phyloP scores from a whole-genome alignment of 2,329 filamentous ascomycete genomes.

The Cladosporium cucumerinum region DNA sequence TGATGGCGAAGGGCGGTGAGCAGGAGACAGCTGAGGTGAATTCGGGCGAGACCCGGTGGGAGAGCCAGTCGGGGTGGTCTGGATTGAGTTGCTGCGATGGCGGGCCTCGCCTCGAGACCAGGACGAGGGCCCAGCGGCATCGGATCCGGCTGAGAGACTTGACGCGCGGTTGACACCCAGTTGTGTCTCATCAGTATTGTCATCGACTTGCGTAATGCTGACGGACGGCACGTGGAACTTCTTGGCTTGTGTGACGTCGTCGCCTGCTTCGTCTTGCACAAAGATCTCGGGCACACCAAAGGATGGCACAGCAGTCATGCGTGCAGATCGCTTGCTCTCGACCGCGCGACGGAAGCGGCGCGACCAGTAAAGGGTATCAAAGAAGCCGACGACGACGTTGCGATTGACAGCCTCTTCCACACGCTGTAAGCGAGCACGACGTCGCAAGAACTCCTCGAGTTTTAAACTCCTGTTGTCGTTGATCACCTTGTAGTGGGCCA shows the following conservation, averaged over 20 bases:
- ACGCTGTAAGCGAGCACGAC: conserved; percentile 82
- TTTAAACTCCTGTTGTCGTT: conserved; percentile 95
- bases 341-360: conserved; percentile 74
- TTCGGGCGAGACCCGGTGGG: conserved; percentile 11
- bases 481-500: conserved; percentile 98
- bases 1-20: conserved; percentile 26
- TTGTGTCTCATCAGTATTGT: neutral
- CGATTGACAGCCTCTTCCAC: conserved; percentile 93
- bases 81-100: conserved; percentile 32
- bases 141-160: conserved; percentile 14
- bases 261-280: conserved; percentile 71
- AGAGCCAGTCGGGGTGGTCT: conserved; percentile 17
- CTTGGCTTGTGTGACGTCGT: conserved; percentile 37
- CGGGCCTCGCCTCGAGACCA: conserved; percentile 16
- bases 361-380: conserved; percentile 88
- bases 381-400: conserved; percentile 88
- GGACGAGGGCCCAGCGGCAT: neutral
- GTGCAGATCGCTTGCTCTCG: conserved; percentile 67
- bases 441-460: conserved; percentile 89
- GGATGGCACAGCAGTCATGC: conserved; percentile 74
- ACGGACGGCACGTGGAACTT: conserved; percentile 30
- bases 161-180: conserved; percentile 24
- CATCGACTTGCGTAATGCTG: conserved; percentile 30
- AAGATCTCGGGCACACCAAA: conserved; percentile 86
- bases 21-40: conserved; percentile 18